Evolutionary conservation across 306 rosid genomes (phyloP), one percentile per base, ranked within the genome.

Genomic region (Inga oerstediana): DNA sequence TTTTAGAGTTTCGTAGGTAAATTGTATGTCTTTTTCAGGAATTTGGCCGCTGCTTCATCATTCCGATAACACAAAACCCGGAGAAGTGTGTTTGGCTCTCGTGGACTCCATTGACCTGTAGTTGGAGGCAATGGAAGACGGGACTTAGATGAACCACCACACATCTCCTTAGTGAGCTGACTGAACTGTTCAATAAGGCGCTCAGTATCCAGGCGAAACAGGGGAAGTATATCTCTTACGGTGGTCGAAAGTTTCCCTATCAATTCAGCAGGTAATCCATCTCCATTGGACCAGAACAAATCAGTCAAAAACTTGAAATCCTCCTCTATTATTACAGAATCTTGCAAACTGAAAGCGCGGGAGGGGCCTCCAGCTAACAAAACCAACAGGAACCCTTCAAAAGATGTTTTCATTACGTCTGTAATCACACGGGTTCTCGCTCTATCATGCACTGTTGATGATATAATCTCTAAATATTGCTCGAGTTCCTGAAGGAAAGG

Each of bases 231-330:
- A 79, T 66, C 80, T 80, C 82, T 92, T 45, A 86, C 89, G 0
- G 81, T 91, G 46, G 86, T 69, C 14, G 98, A 90, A 58, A 81
- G 88, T 78, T 91, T 96, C 59, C 83, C 88, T 39, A 96, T 92
- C 80, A 94, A 80, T 61, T 96, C 98, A 44, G 79, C 80, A 2
- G 99, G 99, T 80, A 96, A 86, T 44, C 99, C 98, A 85, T 94
- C 98, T 66, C 99, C 99, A 48, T 89, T 91, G 16, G 99, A 96
- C 99, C 99, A 96, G 88, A 96, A 94, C 56, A 96, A 88, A 79
- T 91, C 98, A 1, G 89, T 88, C 30, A 96, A 90, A 88, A 79
- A 87, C 89, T 91, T 94, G 75, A 96, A 96, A 72, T 96, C 99
- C 87, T 92, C 99, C 82, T 92, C 92, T 80, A 96, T 71, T 32